Evolutionary conservation across 2,329 filamentous ascomycete species (phyloP), one percentile per base, ranked within the genome.

Genomic region (Neonectria faginata): DNA sequence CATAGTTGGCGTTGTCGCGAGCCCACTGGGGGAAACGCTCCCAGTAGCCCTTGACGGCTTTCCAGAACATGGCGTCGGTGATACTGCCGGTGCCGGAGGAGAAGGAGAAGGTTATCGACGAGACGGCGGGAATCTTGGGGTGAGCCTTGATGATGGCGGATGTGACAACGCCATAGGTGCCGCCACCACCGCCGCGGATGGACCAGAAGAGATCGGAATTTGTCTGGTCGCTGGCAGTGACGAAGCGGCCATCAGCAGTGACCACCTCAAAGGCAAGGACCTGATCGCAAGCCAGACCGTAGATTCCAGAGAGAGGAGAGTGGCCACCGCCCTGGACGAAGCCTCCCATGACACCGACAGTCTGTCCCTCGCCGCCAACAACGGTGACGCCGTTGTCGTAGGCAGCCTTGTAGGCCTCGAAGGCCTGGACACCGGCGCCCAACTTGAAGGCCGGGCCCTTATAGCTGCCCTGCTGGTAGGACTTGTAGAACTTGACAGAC

Each of bases 151-250:
- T 73, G 1, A 76, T 74, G 31, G 78, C 70, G 9, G 78, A 81
- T n/a, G 77, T 72, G 9, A 83, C 81, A 4, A 84, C 78, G 2
- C 81, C 83, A 61, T 79, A 84, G 3, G 80, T 83, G 53, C 78
- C 81, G 5, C 82, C 84, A 1, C 88, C 87, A 2, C 87, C 86
- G 5, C 87, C 86, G 47, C 80, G 79, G 3, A 89, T 75, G 5
- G 88, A 88, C 87, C 87, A 91, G 77, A 86, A 89, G 7, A 90
- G 79, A 59, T 90, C 87, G 0, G 78, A 53, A 64, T 89, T 84
- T n/a, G 81, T 62, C 2, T 76, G 59, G 44, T 65, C 50, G 2
- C 60, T 57, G 3, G 85, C 86, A 3, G 75, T 82, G 2, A 88
- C 63, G 33, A 83, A 70, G n/a, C 78, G 64, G 0, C 88, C 87